Evolutionary conservation across 148 eudicot genomes (phyloP).

Genomic region (Pouteria glomerata): DNA sequence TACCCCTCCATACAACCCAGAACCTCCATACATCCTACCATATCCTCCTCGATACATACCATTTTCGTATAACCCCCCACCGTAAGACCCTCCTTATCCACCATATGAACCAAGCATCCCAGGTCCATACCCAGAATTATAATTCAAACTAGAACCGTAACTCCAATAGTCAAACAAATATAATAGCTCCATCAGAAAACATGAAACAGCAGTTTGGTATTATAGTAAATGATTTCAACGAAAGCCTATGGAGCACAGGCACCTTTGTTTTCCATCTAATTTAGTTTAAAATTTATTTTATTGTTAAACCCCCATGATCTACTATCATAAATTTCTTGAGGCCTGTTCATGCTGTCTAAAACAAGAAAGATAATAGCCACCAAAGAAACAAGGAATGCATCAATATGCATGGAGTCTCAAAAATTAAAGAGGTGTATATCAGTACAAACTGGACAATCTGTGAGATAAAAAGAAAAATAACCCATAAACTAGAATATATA

Average conservation of each 20-base stretch:
- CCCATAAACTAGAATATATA: not conserved
- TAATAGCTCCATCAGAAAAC: constrained; percentile 5
- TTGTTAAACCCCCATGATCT: not conserved
- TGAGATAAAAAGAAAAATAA: not conserved
- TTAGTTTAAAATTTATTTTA: not conserved
- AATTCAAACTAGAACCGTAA: constrained; percentile 48
- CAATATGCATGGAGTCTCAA: not conserved
- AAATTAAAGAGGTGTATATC: not conserved
- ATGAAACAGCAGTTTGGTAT: constrained; percentile 1
- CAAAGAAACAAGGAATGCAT: not conserved
- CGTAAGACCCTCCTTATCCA: constrained; percentile 47
- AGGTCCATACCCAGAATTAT: constrained; percentile 61
- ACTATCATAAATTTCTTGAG: not conserved
- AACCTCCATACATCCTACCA: constrained; percentile 37
- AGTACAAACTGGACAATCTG: not conserved
- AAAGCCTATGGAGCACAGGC: not conserved
- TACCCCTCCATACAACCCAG: constrained; percentile 67
- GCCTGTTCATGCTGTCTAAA: not conserved
- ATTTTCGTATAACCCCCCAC: constrained; percentile 59
- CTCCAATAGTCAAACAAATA: constrained; percentile 35
- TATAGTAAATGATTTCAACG: not conserved
- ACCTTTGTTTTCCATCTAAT: not conserved
- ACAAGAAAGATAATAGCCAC: not conserved
- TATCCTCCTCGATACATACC: constrained; percentile 53
- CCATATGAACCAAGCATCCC: constrained; percentile 71